phyloP scores from a whole-genome alignment of 371 early-diverging fungal genomes.

The Batrachochytrium dendrobatidis region DNA sequence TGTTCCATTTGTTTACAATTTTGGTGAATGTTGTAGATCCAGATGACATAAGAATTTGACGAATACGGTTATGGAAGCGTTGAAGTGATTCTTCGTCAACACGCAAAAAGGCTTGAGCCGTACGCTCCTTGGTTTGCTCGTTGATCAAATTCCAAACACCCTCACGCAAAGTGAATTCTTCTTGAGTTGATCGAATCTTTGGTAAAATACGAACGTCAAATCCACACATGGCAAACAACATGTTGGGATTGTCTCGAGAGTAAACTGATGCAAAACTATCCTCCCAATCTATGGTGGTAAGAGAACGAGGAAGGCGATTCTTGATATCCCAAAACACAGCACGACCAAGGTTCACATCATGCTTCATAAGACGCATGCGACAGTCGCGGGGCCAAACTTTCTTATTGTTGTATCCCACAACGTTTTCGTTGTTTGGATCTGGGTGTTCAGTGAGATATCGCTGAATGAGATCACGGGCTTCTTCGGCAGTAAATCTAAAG shows the following conservation, averaged over 20 bases:
- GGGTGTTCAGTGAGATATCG: conserved; percentile 96
- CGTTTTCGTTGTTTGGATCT: conserved; percentile 97
- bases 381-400: conserved; percentile 97
- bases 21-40: conserved; percentile 97
- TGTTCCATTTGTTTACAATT: conserved; percentile 76
- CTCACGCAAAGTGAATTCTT: conserved; percentile 86
- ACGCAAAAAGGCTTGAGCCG: conserved; percentile 91
- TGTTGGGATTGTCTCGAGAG: conserved; percentile 92
- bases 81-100: conserved; percentile 91
- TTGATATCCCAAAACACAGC: conserved; percentile 98
- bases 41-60: conserved; percentile 96
- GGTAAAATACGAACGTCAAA: conserved; percentile 89
- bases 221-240: conserved; percentile 75
- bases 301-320: conserved; percentile 91
- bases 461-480: conserved; percentile 91
- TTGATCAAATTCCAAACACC: conserved; percentile 96
- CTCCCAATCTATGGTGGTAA: conserved; percentile 97
- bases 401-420: conserved; percentile 93
- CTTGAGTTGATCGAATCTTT: conserved; percentile 74
- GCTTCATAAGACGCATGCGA: conserved; percentile 98
- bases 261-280: conserved; percentile 91
- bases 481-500: conserved; percentile 88
- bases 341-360: conserved; percentile 91
- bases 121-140: conserved; percentile 93
- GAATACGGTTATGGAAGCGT: conserved; percentile 90